These are phyloP conservation scores for Lepidium africanum DNA, from an alignment of 345 rosid species.

Conservation along the genomic window DNA sequence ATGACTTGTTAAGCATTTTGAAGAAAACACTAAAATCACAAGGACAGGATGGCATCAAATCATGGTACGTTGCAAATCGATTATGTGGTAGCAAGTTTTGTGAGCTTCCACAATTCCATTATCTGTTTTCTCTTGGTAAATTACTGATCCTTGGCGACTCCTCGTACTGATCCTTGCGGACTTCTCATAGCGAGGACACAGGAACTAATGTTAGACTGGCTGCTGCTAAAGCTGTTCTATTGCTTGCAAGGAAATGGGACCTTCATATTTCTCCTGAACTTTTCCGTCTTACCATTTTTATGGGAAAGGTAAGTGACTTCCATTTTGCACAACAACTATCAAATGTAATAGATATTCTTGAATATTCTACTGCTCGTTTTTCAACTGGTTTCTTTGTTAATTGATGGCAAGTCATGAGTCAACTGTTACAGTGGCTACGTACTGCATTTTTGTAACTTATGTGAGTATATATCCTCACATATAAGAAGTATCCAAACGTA, in stretches of 20 bases:
- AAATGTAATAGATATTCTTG: not conserved
- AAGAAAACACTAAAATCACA: slow-evolving; percentile 48
- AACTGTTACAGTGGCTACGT: not conserved
- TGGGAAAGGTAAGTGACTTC: slow-evolving; percentile 53
- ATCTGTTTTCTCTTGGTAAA: not conserved
- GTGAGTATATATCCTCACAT: slow-evolving; percentile 3
- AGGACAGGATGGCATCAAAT: slow-evolving; percentile 32
- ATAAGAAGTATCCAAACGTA: not conserved
- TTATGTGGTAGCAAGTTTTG: not conserved
- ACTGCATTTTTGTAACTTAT: slow-evolving; percentile 3
- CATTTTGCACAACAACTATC: slow-evolving; percentile 3
- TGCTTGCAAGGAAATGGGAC: slow-evolving; percentile 90
- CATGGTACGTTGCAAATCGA: slow-evolving; percentile 39
- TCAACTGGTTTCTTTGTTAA: not conserved
- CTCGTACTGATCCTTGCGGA: not conserved
- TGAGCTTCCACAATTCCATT: not conserved
- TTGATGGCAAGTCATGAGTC: slow-evolving; percentile 5
- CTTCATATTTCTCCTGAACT: slow-evolving; percentile 64
- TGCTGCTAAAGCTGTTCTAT: slow-evolving; percentile 83
- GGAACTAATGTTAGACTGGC: slow-evolving; percentile 53
- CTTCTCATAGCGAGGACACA: slow-evolving; percentile 43
- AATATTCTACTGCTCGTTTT: not conserved
- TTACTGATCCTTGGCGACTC: not conserved
- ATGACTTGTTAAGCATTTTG: slow-evolving; percentile 45
- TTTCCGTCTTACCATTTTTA: slow-evolving; percentile 50